phyloP scores from a whole-genome alignment of 2,329 filamentous ascomycete species.

The Atkinsonella hypoxylon region DNA sequence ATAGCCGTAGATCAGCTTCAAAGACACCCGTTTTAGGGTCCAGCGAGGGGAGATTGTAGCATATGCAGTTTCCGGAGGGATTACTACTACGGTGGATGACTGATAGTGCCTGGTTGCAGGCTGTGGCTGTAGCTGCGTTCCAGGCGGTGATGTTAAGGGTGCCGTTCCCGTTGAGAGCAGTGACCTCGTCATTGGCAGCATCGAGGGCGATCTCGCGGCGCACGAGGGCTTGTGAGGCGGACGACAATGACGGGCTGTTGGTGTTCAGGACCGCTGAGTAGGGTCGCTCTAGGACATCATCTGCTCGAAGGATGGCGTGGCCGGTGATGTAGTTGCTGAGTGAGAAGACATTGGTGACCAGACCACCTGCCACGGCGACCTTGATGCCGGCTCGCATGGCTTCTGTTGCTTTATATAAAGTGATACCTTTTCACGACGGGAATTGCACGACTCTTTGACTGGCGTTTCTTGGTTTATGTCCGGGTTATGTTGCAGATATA shows the following conservation, averaged over 20 bases:
- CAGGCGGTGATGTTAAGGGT: constrained; percentile 43
- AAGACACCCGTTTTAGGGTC: constrained; percentile 59
- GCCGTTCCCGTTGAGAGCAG: constrained; percentile 28
- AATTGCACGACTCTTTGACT: background rate
- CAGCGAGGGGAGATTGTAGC: constrained; percentile 68
- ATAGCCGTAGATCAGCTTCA: constrained; percentile 65
- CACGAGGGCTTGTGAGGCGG: background rate
- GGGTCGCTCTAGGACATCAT: constrained; percentile 5
- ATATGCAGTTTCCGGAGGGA: constrained; percentile 65
- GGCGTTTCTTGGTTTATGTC: background rate
- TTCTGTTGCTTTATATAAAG: background rate
- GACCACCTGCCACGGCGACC: constrained; percentile 1
- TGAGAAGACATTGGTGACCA: background rate
- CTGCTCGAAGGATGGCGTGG: constrained; percentile 1
- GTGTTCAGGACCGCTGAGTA: constrained; percentile 1
- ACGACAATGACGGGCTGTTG: background rate
- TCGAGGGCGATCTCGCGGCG: constrained; percentile 6
- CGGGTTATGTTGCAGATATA: background rate
- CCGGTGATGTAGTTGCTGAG: background rate
- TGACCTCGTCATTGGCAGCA: constrained; percentile 9
- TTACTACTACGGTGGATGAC: constrained; percentile 50
- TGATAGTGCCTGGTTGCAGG: constrained; percentile 47
- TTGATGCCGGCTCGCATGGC: constrained; percentile 2
- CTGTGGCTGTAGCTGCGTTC: constrained; percentile 40
- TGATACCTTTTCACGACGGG: background rate